Conservation (phyloP, 176 grass and related monocot genomes). For the Carex parvula region DNA sequence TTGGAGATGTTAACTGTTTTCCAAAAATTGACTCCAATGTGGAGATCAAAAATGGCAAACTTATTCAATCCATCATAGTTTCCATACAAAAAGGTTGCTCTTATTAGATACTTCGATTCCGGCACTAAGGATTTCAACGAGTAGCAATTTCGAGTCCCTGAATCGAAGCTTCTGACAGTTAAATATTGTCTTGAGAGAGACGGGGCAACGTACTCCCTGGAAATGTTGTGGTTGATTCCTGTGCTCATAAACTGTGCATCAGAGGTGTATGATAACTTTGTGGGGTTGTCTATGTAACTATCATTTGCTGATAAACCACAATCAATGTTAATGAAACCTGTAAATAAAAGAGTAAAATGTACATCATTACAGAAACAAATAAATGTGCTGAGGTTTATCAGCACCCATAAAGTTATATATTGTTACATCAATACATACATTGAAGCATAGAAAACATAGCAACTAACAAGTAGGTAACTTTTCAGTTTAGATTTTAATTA, state of each 20-base stretch:
- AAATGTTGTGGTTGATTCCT: constrained; percentile 39
- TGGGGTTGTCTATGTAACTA: constrained; percentile 28
- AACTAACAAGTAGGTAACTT: background rate
- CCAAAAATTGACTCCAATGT: constrained; percentile 54
- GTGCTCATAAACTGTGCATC: constrained; percentile 40
- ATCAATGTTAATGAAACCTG: constrained; percentile 66
- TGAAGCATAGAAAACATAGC: background rate
- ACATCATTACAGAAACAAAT: background rate
- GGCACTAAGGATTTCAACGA: constrained; percentile 30
- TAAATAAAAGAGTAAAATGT: background rate
- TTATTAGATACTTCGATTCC: constrained; percentile 40
- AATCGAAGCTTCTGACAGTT: constrained; percentile 50
- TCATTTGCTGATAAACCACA: constrained; percentile 35
- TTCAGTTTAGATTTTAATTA: background rate
- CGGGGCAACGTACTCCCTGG: background rate
- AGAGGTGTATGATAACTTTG: constrained; percentile 10
- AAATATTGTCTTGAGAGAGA: background rate
- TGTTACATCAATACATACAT: background rate
- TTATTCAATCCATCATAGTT: constrained; percentile 45
- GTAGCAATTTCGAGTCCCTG: constrained; percentile 44
- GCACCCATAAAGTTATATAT: background rate
- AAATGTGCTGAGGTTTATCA: background rate
- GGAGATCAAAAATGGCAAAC: constrained; percentile 39
- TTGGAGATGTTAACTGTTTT: constrained; percentile 29
- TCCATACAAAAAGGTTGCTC: constrained; percentile 43